phyloP scores from a whole-genome alignment of 2,329 filamentous ascomycete genomes.

The Pyrenophora seminiperda region DNA sequence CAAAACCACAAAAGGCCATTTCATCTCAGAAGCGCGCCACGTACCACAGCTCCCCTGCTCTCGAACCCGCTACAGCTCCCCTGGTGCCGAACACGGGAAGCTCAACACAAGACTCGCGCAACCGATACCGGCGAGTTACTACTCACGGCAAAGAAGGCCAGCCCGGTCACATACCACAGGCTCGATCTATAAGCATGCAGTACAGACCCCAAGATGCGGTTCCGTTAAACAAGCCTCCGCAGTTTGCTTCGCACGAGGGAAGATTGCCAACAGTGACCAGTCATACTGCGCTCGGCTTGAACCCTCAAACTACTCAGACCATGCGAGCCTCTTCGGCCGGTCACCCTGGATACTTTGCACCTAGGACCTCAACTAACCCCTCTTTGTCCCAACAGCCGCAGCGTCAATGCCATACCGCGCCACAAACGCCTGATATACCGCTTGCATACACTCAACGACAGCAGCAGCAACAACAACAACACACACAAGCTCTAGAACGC shows the following conservation, averaged over 20 bases:
- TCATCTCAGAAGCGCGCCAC: not conserved
- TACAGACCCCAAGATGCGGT: not conserved
- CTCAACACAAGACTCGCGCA: constrained; percentile 4
- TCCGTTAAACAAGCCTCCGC: not conserved
- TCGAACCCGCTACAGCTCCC: no score
- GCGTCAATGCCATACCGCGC: no score
- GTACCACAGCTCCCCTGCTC: not conserved
- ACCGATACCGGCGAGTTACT: constrained; percentile 22
- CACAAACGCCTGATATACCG: no score
- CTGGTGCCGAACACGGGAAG: not conserved
- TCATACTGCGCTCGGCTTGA: no score
- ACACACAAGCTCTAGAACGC: not conserved
- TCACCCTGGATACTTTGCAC: no score
- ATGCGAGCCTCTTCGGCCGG: no score
- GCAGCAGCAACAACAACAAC: no score
- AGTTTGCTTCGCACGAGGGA: not conserved
- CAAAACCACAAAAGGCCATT: constrained; percentile 16
- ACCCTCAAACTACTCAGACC: no score
- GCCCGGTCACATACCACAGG: not conserved
- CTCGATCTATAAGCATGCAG: not conserved
- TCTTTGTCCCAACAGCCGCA: no score
- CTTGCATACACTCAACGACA: no score
- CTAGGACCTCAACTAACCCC: not conserved
- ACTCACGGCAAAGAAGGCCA: constrained; percentile 10
- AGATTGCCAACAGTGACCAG: not conserved